Percentiles rank a stretch among this genome's conserved stretches.
Evolutionary conservation across 169 alveolate species (phyloP).

Genomic region (Plasmodium cynomolgi): DNA sequence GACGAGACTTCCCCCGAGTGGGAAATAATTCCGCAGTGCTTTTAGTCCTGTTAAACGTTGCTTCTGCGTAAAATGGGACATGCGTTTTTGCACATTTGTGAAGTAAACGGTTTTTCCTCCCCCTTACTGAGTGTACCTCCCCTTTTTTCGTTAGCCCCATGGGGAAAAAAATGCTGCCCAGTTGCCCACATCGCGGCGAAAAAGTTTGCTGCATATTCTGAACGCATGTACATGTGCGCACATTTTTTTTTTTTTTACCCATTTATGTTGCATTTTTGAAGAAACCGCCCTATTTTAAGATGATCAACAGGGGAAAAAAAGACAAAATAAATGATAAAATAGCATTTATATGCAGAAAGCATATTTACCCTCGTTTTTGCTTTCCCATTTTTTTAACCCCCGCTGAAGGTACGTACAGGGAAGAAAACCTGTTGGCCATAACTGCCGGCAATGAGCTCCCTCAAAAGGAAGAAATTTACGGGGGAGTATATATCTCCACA

Average conservation of each 20-base stretch:
- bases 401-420: background rate
- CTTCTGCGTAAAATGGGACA: background rate
- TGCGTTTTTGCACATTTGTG: background rate
- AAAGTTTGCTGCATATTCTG: background rate
- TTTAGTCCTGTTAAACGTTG: background rate
- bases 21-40: conserved; percentile 66
- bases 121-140: background rate
- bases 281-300: background rate
- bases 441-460: background rate
- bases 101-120: background rate
- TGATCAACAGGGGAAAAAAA: background rate
- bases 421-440: background rate
- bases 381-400: background rate
- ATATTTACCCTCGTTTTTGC: background rate
- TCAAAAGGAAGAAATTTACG: background rate
- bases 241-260: background rate
- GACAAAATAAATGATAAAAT: background rate
- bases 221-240: background rate
- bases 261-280: background rate
- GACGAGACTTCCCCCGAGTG: conserved; percentile 59
- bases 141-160: background rate
- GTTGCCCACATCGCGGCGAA: background rate
- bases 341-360: background rate
- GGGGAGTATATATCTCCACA: background rate
- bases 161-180: background rate